Base-by-base conservation (phyloP, 2,329 filamentous ascomycete species). In the Ilyonectria mors-panacis region DNA sequence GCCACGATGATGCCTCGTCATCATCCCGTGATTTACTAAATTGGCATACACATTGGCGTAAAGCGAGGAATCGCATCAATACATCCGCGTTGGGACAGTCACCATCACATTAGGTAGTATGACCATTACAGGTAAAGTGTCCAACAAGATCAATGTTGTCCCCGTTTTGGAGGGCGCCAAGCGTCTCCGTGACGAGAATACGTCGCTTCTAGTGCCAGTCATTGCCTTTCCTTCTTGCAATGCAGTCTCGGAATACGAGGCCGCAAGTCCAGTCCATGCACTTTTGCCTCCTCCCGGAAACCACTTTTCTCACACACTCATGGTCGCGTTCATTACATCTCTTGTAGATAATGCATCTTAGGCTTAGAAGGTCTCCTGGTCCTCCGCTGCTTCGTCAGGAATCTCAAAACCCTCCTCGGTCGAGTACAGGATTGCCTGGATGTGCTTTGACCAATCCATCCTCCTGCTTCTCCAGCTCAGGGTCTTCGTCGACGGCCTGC, bases 361-460 rank as follows among this genome's bases (percentile, higher is more conserved):
- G 33, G 39, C 55, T 76, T 82, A 94, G 77, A 94, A 94, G 60
- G 92, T 94, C 88, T 96, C 93, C 81, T 95, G 92, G 79, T 95
- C 93, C 71, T 91, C 91, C 65, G 89, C 81, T 19, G 82, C 89
- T 76, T 94, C 93, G 56, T 91, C 90, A 6, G 94, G 94, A 76
- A 97, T 97, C 85, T 97, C 94, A 77, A 97, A 97, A 37, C 92
- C 91, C 74, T 93, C 91, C 87, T 99, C 96, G 69, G 96, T 99
- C 69, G 94, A 97, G 87, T 99, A 99, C 71, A 99, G 87, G 79
- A 98, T 98, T 37, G 90, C 91, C 85, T 99, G 96, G 81, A 99
- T 98, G 81, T 95, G 92, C 89, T 97, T 97, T 98, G 81, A 98
- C 89, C 70, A 99, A 86, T 17, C 94, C 92, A 69, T 94, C 93